A percentile compares a stretch with the other conserved stretches of the same genome.
phyloP scores from a whole-genome alignment of 352 stramenopile species.

The Phytophthora capsici region DNA sequence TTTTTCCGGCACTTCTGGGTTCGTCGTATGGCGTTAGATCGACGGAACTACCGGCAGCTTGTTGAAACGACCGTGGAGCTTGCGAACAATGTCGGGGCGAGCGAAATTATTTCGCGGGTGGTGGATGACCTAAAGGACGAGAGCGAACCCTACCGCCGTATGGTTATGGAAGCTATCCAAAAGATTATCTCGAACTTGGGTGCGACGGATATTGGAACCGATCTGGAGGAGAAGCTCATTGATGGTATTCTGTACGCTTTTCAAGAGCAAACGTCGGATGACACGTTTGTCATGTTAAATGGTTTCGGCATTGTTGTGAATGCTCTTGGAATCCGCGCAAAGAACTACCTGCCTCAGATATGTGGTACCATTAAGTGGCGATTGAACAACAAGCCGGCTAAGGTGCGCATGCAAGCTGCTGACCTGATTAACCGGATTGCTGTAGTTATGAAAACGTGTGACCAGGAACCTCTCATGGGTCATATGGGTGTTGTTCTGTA shows the following conservation, averaged over 20 bases:
- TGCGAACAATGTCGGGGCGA: constrained; percentile 99
- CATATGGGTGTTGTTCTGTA: constrained; percentile 99
- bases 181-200: constrained; percentile 98
- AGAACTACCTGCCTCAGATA: constrained; percentile 99
- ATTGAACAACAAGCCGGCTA: constrained; percentile 98
- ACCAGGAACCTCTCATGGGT: constrained; percentile 98
- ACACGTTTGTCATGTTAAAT: constrained; percentile 96
- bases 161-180: constrained; percentile 99
- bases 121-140: constrained; percentile 99
- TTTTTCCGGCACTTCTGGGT: constrained; percentile 99
- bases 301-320: constrained; percentile 99
- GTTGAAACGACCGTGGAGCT: constrained; percentile 99
- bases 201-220: constrained; percentile 95
- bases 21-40: constrained; percentile 97
- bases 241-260: constrained; percentile 99
- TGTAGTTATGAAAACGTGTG: constrained; percentile 98
- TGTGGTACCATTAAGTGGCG: constrained; percentile 99
- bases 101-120: constrained; percentile 97
- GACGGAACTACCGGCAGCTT: constrained; percentile 98
- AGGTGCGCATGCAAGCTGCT: constrained; percentile 99
- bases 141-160: constrained; percentile 98
- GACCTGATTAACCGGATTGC: constrained; percentile 99
- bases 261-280: constrained; percentile 96
- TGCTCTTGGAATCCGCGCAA: constrained; percentile 96
- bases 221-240: constrained; percentile 99